These are phyloP conservation scores for Dichotomocladium elegans DNA, from an alignment of 371 early-diverging fungal genomes.

Conservation along the genomic window DNA sequence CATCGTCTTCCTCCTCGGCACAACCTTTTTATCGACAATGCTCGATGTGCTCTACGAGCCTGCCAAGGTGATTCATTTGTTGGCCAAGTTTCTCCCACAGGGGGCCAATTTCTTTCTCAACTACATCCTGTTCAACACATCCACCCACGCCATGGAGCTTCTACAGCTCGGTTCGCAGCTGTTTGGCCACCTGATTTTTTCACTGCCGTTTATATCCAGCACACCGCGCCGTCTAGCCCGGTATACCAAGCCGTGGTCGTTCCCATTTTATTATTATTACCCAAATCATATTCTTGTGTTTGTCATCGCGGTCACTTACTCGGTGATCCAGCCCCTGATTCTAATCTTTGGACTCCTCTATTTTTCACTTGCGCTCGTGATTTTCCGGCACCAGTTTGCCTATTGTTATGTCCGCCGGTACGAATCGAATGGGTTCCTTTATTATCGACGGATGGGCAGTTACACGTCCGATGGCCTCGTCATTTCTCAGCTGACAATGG, in stretches of 20 bases:
- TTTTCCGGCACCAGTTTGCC: slow-evolving; percentile 77
- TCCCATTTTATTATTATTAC: slow-evolving; percentile 66
- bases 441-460: slow-evolving; percentile 74
- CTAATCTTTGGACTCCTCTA: slow-evolving; percentile 75
- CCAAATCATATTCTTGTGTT: slow-evolving; percentile 75
- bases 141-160: slow-evolving; percentile 69
- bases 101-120: slow-evolving; percentile 80
- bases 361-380: slow-evolving; percentile 67
- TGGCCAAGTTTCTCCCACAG: slow-evolving; percentile 67
- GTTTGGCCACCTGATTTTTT: slow-evolving; percentile 48
- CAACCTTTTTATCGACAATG: slow-evolving; percentile 71
- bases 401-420: slow-evolving; percentile 85
- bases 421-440: slow-evolving; percentile 76
- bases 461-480: slow-evolving; percentile 75
- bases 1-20: slow-evolving; percentile 80
- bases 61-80: slow-evolving; percentile 54
- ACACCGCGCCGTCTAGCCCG: slow-evolving; percentile 70
- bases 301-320: slow-evolving; percentile 83
- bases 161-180: slow-evolving; percentile 59
- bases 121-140: slow-evolving; percentile 70
- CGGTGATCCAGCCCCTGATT: slow-evolving; percentile 83
- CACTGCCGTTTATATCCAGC: slow-evolving; percentile 48
- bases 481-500: slow-evolving; percentile 84
- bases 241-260: slow-evolving; percentile 56
- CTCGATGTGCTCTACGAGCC: slow-evolving; percentile 66